Conservation (phyloP, 1,284 basidiomycete genomes). For the Pisolithus thermaeus region DNA sequence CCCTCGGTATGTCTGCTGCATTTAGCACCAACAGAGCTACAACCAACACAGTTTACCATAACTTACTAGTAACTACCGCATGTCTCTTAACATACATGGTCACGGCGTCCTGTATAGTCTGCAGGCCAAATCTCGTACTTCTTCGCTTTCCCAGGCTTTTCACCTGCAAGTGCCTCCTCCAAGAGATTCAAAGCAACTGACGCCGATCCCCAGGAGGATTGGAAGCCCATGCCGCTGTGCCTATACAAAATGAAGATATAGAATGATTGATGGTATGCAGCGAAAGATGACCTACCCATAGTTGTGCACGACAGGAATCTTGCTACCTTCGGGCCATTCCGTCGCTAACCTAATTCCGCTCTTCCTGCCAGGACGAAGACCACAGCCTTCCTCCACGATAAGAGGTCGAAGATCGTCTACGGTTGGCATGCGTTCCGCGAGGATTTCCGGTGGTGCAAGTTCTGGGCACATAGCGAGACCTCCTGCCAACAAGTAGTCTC, state of each 20-base stretch:
- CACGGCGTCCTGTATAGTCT: too few species aligned
- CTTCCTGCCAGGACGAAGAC: slow-evolving; percentile 63
- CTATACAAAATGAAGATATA: slow-evolving; percentile 24
- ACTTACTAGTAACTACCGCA: too few species aligned
- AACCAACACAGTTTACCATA: too few species aligned
- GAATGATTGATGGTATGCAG: slow-evolving; percentile 8
- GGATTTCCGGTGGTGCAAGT: slow-evolving; percentile 55
- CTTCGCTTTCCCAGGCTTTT: neutral
- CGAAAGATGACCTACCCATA: slow-evolving; percentile 66
- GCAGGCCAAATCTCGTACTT: too few species aligned
- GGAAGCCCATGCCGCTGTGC: slow-evolving; percentile 61
- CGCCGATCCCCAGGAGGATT: slow-evolving; percentile 71
- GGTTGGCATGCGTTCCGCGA: slow-evolving; percentile 42
- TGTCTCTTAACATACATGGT: too few species aligned
- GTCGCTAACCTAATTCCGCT: slow-evolving; percentile 67
- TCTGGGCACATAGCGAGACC: slow-evolving; percentile 59
- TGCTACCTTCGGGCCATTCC: slow-evolving; percentile 37
- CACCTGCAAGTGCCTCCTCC: slow-evolving; percentile 33
- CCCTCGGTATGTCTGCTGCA: too few species aligned
- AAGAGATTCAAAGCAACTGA: slow-evolving; percentile 49
- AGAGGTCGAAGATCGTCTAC: slow-evolving; percentile 58
- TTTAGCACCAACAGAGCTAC: too few species aligned
- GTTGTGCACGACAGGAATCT: slow-evolving; percentile 40
- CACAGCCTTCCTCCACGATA: slow-evolving; percentile 65
- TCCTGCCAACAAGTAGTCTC: slow-evolving; percentile 52